phyloP scores from a whole-genome alignment of 208 protist species.

The Trypanosoma grayi region DNA sequence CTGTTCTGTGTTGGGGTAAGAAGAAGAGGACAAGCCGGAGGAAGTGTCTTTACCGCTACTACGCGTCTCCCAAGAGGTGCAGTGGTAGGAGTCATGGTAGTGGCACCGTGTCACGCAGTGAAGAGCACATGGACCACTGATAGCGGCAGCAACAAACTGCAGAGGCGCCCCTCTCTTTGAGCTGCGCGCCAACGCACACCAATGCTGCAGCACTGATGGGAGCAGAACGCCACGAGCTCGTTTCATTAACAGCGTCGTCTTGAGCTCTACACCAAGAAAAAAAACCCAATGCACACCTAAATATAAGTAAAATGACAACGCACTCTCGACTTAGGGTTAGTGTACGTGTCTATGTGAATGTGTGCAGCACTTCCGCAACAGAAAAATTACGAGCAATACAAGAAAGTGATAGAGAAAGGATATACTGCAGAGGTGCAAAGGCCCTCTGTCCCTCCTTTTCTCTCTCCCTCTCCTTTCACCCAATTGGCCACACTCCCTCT shows the following conservation, averaged over 20 bases:
- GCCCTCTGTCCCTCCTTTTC: no score
- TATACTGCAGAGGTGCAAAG: no score
- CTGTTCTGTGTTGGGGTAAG: conserved; percentile 10
- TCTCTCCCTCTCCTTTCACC: no score
- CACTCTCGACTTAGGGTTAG: background rate
- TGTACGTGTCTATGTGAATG: no score
- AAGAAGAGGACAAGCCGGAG: conserved; percentile 14
- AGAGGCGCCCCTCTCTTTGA: background rate
- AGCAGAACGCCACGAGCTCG: background rate
- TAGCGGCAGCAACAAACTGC: background rate
- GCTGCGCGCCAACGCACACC: background rate
- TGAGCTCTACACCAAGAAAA: background rate
- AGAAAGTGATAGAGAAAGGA: no score
- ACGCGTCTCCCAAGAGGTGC: no score
- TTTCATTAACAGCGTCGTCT: conserved; percentile 1
- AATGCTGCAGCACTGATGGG: background rate
- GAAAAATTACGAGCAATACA: no score
- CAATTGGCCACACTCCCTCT: no score
- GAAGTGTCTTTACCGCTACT: no score
- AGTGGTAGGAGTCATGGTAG: background rate
- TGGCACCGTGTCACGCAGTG: background rate
- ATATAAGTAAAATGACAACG: background rate
- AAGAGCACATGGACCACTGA: background rate
- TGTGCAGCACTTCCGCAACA: no score
- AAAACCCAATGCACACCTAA: no score